Base-by-base conservation (phyloP, 495 filamentous ascomycete species). In the Penicillium verhagenii region DNA sequence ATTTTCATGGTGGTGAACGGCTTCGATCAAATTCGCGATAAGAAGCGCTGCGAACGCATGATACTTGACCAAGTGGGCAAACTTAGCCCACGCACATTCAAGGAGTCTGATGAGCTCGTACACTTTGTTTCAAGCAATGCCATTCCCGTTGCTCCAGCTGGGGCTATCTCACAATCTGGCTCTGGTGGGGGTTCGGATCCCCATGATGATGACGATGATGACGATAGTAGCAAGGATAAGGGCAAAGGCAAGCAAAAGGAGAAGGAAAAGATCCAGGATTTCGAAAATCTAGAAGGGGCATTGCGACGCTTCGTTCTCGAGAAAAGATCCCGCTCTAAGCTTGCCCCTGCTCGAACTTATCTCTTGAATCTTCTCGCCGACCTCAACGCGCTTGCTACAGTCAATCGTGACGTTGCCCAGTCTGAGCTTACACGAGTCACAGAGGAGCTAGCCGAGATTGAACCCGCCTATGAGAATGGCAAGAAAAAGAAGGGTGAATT, bases 1-100 rank as follows among this genome's bases (percentile, higher is more conserved):
- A 93, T 98, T 59, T 98, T 98, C 76, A 94, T 98, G 74, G 94
- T 97, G 8, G 94, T 97, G 45, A 98, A 98, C 67, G 91, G 92
- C 26, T 98, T 90, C 61, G 95, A 98, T 70, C 88, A 89, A 57
- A 97, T 98, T 61, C 79, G 85, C 54, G 91, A 97, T 70, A 94
- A 97, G 74, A 82, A 88, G 48, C 72, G 86, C 52, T 92, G 89
- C 62, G 85, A 96, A 66, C 88, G 92, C 61, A 86, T 93, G 85
- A 94, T 98, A 29, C 73, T 97, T 39, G 90, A 96, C 56, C 91
- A 97, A 69, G 86, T 98, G 23, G 78, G 78, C 38, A 81, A 83
- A 24, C 78, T 97, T 39, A 97, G 93, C 62, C 92, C 92, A 24
- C 83, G 86, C 45, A 97, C 94, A 3, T 89, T 87, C 79, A 96